Percentiles rank a stretch among this genome's conserved stretches.
Conservation (phyloP, 768 basidiomycete species). For the Candolleomyces eurysporus region DNA sequence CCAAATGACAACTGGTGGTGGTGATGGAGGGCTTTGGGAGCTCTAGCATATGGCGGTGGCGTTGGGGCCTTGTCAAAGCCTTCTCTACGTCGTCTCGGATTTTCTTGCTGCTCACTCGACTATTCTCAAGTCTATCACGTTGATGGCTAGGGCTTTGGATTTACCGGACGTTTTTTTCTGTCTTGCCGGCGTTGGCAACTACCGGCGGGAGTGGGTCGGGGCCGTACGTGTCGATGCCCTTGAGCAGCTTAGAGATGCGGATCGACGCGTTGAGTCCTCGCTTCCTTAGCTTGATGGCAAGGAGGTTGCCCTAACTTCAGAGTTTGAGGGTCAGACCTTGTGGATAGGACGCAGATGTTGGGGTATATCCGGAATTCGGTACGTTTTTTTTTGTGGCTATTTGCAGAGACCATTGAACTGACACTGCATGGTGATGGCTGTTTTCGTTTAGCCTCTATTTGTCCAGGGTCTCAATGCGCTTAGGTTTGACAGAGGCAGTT, state of each 20-base stretch:
- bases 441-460: background rate
- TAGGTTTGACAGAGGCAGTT: background rate
- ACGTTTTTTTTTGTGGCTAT: no score
- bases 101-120: conserved; percentile 30
- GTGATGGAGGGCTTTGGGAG: conserved; percentile 17
- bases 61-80: conserved; percentile 37
- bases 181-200: no score
- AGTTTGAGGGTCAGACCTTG: no score
- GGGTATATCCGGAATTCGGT: no score
- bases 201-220: no score
- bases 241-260: no score
- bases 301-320: no score
- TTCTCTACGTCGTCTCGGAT: conserved; percentile 22
- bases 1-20: conserved; percentile 4
- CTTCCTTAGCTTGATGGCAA: background rate
- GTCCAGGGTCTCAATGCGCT: background rate
- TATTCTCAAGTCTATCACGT: conserved; percentile 29
- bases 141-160: conserved; percentile 36
- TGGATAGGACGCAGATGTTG: no score
- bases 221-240: no score
- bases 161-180: conserved; percentile 22
- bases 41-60: conserved; percentile 33
- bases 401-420: no score
- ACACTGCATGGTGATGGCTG: background rate
- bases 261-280: no score